Evolutionary conservation across 108 stramenopile species (phyloP), one percentile per base, ranked within the genome.

Genomic region (Discostella stelligeroides): DNA sequence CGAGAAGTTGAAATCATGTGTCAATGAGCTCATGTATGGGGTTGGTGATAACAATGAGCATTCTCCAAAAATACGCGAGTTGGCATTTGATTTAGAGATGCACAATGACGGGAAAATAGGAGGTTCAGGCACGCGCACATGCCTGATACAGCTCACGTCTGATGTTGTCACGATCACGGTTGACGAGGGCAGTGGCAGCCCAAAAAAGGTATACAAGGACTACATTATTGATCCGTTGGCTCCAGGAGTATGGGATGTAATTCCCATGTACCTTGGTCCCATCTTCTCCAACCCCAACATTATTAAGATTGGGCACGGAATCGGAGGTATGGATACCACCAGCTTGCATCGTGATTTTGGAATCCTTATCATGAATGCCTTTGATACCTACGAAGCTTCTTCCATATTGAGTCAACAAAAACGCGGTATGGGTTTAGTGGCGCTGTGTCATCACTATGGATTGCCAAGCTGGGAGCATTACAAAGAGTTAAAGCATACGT

Each of bases 331-430:
- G 72, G 98, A 98, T 75, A 68, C 95, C 1, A 81, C 79, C 17
- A 89, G 86, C 54, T 77, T 98, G 14, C 95, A 98, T 68, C 87
- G 95, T 9, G 97, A 98, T 84, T 95, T 97, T 61, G 96, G 97
- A 2, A 86, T 97, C 27, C 82, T 96, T 73, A 81, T 97, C 15
- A 85, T 97, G 9, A 97, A 97, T 84, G 86, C 82, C 39, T 97
- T 97, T 76, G 98, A 98, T 76, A 98, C 98, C 1, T 88, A 84
- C 43, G 89, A 91, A 55, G 94, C 94, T 24, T 89, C 94, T 2
- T 74, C 51, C 39, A 60, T 79, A 1, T 58, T 91, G 34, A 17
- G 56, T 21, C 56, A 79, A 45, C 65, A 21, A 15, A 73, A 65
- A 25, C 56, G 61, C 20, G 72, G 72, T 15, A 73, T 76, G 74